Conservation (phyloP, 352 stramenopile species). For the Phytophthora boehmeriae region DNA sequence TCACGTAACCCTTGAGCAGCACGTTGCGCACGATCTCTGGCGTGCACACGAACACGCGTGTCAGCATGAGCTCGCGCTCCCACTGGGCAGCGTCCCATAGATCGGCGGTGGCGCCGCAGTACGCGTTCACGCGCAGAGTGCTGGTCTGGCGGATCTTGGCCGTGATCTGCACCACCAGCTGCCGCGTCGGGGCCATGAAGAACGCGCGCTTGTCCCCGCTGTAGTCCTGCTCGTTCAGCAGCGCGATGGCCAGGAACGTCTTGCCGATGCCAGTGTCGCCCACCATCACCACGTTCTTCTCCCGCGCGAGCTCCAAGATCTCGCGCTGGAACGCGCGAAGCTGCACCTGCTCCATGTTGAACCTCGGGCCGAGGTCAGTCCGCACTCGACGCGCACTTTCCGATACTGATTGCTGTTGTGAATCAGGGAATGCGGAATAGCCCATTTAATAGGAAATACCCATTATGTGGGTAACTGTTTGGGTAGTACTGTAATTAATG, state of each 20-base stretch:
- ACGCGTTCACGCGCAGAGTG: slow-evolving; percentile 61
- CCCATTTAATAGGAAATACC: no score
- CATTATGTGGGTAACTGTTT: no score
- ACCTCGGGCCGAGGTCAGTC: no score
- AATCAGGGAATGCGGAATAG: not conserved
- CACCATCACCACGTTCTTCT: slow-evolving; percentile 86
- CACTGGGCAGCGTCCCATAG: slow-evolving; percentile 73
- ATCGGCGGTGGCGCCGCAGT: slow-evolving; percentile 53
- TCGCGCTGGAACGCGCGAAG: slow-evolving; percentile 77
- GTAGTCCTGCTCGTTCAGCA: slow-evolving; percentile 82
- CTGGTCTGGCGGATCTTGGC: slow-evolving; percentile 71
- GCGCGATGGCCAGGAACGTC: slow-evolving; percentile 81
- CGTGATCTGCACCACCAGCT: slow-evolving; percentile 82
- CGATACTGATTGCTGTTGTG: slow-evolving; percentile 3
- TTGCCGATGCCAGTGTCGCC: slow-evolving; percentile 86
- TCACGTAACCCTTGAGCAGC: slow-evolving; percentile 85
- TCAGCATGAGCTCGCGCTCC: slow-evolving; percentile 57
- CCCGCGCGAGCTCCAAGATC: slow-evolving; percentile 67
- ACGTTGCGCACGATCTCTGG: slow-evolving; percentile 87
- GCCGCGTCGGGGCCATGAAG: slow-evolving; percentile 82
- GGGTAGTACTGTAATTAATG: no score
- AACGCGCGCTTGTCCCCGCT: slow-evolving; percentile 66
- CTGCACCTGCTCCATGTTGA: slow-evolving; percentile 41
- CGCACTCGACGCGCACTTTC: not conserved
- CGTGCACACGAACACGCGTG: slow-evolving; percentile 85